Evolutionary conservation across 75 land plant genomes (phyloP).

Genomic region (Pinus tabuliformis): DNA sequence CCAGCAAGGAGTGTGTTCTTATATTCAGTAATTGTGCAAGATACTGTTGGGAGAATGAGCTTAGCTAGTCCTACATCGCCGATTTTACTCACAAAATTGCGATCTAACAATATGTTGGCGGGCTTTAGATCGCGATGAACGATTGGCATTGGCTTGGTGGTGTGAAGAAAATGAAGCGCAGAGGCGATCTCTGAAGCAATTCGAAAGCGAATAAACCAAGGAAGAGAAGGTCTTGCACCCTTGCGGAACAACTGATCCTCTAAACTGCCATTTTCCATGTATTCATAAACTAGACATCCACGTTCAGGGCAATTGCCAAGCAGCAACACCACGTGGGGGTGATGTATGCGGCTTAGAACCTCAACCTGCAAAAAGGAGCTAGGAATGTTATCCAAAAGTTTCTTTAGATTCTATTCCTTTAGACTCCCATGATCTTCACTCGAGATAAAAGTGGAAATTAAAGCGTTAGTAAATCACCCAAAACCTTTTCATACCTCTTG

Average conservation of each 20-base stretch:
- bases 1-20: constrained; percentile 33
- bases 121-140: constrained; percentile 48
- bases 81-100: constrained; percentile 30
- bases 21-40: constrained; percentile 13
- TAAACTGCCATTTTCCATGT: constrained; percentile 23
- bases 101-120: constrained; percentile 30
- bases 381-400: neutral
- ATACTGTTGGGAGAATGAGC: constrained; percentile 14
- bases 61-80: constrained; percentile 26
- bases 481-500: constrained; percentile 44
- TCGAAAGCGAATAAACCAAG: constrained; percentile 21
- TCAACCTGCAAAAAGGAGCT: constrained; percentile 15
- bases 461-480: neutral
- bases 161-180: constrained; percentile 27
- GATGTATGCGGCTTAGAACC: constrained; percentile 15
- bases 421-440: neutral
- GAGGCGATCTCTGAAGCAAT: constrained; percentile 20
- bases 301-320: constrained; percentile 20
- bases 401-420: neutral
- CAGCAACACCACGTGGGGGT: constrained; percentile 20
- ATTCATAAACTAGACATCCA: constrained; percentile 26
- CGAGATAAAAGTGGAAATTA: neutral
- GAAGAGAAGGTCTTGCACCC: constrained; percentile 13
- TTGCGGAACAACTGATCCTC: constrained; percentile 16
- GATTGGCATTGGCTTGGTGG: constrained; percentile 27